Conservation (phyloP, 768 basidiomycete species). For the Leccinellum rugosiceps region DNA sequence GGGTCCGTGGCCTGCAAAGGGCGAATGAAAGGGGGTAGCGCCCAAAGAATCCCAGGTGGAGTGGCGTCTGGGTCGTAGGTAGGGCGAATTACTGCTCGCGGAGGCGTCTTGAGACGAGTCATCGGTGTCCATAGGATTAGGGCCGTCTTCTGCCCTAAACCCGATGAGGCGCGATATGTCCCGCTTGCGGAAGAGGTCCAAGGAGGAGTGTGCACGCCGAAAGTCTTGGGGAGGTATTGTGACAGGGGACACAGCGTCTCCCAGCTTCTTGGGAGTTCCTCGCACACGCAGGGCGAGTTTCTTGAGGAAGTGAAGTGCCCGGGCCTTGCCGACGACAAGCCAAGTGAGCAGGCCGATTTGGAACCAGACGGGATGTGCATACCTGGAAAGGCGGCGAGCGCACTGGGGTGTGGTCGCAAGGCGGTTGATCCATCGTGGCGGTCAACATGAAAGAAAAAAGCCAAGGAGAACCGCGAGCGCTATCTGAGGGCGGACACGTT, state of each 20-base stretch:
- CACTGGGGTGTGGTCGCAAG: conserved; percentile 21
- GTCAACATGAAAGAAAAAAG: conserved; percentile 14
- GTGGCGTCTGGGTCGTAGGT: conserved; percentile 17
- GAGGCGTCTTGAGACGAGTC: conserved; percentile 30
- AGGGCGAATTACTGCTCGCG: conserved; percentile 21
- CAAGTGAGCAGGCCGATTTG: conserved; percentile 6
- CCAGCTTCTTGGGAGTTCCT: conserved; percentile 26
- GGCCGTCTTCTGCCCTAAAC: conserved; percentile 20
- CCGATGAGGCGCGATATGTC: conserved; percentile 23
- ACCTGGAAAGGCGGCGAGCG: conserved; percentile 30
- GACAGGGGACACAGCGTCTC: conserved; percentile 25
- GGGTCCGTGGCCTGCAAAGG: conserved; percentile 11
- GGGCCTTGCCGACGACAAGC: conserved; percentile 17
- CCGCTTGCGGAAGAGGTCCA: conserved; percentile 31
- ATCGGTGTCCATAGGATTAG: conserved; percentile 29
- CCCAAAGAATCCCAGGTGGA: conserved; percentile 23
- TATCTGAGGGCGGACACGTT: conserved; percentile 28
- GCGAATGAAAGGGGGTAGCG: conserved; percentile 3
- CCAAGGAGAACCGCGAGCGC: conserved; percentile 9
- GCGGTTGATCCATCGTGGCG: conserved; percentile 26
- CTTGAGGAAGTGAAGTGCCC: conserved; percentile 40
- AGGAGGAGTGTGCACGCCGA: conserved; percentile 33
- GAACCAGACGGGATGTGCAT: conserved; percentile 11
- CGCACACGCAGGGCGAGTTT: conserved; percentile 35
- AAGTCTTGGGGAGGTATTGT: conserved; percentile 20